Base-by-base conservation (phyloP, 208 protist genomes). In the Vickermania spadyakhi region DNA sequence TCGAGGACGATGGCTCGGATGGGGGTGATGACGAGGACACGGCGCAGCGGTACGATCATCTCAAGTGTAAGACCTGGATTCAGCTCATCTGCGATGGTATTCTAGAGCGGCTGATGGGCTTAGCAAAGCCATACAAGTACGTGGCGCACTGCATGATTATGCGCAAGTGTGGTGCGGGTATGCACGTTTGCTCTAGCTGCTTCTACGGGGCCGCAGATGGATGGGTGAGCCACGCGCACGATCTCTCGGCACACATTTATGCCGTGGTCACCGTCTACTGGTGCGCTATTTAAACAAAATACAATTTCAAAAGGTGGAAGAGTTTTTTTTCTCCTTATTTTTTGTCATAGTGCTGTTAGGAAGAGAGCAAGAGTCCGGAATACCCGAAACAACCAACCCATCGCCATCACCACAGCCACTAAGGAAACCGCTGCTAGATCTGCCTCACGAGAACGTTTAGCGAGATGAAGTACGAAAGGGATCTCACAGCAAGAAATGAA, bases 51-150 rank as follows among this genome's bases (percentile, higher is more conserved):
- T 94, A 94, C 58, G 84, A 91, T 42, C 87, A 94, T 66, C 71
- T 73, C 26, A 90, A 88, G 60, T 59, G 74, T 0, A 62, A 81
- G 18, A 69, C 63, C 30, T 94, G 83, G 81, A 88, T 91, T 27
- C 72, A 81, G 58, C 75, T 85, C 25, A 90, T 94, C 52, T 91
- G 83, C 68, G 87, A 94, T 58, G 73, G 73, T 58, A 89, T 89
- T 53, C 77, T 85, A 75, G 81, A 94, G 72, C 75, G 79, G 1
- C 59, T 91, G 25, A 60, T 94, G n/a, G 73, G 67, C 0, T 67
- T 94, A 31, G 70, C 74, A 2, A 87, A 88, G 62, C 87, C 87
- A 29, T 94, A 88, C 68, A 94, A 94, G 77, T 94, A 77, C 70
- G 80, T 94, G 5, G 75, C 80, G 28, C 81, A 91, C 57, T 70